Base-by-base conservation (phyloP, 164 flowering plant genomes). In the Vitis riparia region DNA sequence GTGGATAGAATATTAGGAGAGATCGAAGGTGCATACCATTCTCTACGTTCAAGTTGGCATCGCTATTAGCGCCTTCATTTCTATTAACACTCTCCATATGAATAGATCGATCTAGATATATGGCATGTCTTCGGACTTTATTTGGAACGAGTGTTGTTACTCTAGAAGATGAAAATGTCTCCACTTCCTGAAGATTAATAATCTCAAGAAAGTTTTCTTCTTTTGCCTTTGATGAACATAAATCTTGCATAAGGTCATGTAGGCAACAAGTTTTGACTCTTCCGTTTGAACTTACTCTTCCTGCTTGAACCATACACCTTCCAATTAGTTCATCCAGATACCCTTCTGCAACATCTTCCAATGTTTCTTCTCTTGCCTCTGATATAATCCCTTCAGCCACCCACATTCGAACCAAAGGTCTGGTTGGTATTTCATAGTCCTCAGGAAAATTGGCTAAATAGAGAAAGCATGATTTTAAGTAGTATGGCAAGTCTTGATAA, bases 381-480 rank as follows among this genome's bases (percentile, higher is more conserved):
- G 67, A 48, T 5, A 79, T 60, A 51, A 81, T 32, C 11, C 82
- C 84, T 71, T 81, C 80, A 1, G 84, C 82, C 14, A 77, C 66
- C 84, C 83, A 83, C 16, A 73, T 8, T 5, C 52, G 53, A n/a
- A 75, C 62, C 55, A 81, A 37, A 11, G 62, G 61, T 13, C 14
- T 68, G 0, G 50, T 30, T 0, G 63, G 49, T 51, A 83, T 70
- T 14, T 71, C 66, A 23, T 2, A 60, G 50, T 73, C 78, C 27
- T 79, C 81, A 0, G 79, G 81, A 37, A 78, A 81, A 13, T 63
- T 52, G 3, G 71, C 71, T 13, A 83, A 51, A 65, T 75, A 73
- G 5, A 81, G 78, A 23, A 83, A 83, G 62, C 82, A 83, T 10
- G 67, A 79, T 60, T 78, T 83, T 57, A 81, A 16, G 1, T 68